Base-by-base conservation (phyloP, 1,284 basidiomycete species). In the Pholiota adiposa region DNA sequence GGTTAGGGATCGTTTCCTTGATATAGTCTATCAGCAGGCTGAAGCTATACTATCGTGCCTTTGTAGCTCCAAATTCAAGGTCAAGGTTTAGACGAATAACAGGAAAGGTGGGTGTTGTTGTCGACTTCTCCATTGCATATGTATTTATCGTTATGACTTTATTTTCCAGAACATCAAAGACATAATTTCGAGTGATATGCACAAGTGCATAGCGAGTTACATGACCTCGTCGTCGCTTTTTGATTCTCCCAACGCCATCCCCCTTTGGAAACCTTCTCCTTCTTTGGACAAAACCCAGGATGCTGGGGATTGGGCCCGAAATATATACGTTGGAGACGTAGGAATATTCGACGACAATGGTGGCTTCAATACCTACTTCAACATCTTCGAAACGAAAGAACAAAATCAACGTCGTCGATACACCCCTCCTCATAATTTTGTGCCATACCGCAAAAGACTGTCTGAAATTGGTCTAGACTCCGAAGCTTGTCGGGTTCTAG, bases 321-420 rank as follows among this genome's bases (percentile, higher is more conserved):
- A 40, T 5, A 40, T 59, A 5, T 49, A 21, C 21, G 34, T 55
- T 54, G 60, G 60, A 2, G 60, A 62, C 16, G 56, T 62, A 0
- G 60, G 60, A 11, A 25, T 46, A 11, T 58, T 62, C 14, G 34
- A 50, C 14, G 31, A 36, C 1, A 9, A 7, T 0, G 60, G 60
- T 11, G 34, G 60, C 16, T 62, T 62, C 23, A 48, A 58, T 27
- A 49, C 57, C 1, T 21, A 54, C 2, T 62, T 62, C 48, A 62
- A 58, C 31, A 40, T 62, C 23, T 58, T 55, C 19, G 14, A 55
- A 3, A 36, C 52, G 0, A 38, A 46, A 21, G 56, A 55, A 9
- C 36, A 38, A 29, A 62, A 62, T 18, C 18, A 21, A 40, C 9
- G 9, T 16, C 43, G 18, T 14, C 27, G 53, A 23, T 46, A 54